Evolutionary conservation across 192 early-diverging fungal genomes (phyloP).

Genomic region (Irineochytrium annulatum): DNA sequence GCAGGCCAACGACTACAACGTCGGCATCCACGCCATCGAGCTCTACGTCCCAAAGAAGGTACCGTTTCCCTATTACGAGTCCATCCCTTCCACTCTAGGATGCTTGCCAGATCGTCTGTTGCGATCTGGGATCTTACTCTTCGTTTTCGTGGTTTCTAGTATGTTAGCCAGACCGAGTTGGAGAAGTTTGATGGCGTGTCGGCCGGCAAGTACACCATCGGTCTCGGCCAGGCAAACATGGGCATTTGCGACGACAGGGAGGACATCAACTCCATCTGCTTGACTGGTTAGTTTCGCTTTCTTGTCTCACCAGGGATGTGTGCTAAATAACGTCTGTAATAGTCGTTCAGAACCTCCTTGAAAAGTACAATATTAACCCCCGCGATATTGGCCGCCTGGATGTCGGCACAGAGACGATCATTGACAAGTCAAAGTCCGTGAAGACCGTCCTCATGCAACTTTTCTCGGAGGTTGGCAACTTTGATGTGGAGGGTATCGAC

Average conservation of each 20-base stretch:
- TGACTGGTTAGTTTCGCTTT: slow-evolving; percentile 62
- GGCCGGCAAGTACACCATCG: slow-evolving; percentile 97
- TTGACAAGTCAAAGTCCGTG: slow-evolving; percentile 98
- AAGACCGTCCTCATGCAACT: slow-evolving; percentile 96
- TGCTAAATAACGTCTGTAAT: slow-evolving; percentile 17
- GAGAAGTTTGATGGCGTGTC: slow-evolving; percentile 91
- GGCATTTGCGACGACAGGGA: slow-evolving; percentile 93
- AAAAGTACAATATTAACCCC: slow-evolving; percentile 85
- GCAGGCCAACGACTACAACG: slow-evolving; percentile 23
- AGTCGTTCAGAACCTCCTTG: slow-evolving; percentile 87
- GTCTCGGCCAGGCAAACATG: slow-evolving; percentile 95
- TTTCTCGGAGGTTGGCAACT: slow-evolving; percentile 86
- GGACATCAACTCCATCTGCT: slow-evolving; percentile 83
- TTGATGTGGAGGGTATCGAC: slow-evolving; percentile 92
- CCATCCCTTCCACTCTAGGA: too few species aligned
- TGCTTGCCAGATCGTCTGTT: too few species aligned
- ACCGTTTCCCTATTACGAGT: slow-evolving; percentile 11
- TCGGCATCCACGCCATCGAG: slow-evolving; percentile 49
- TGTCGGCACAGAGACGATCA: slow-evolving; percentile 98
- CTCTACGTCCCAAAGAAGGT: slow-evolving; percentile 55
- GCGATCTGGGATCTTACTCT: too few species aligned
- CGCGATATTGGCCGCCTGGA: slow-evolving; percentile 89
- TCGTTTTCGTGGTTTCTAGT: too few species aligned
- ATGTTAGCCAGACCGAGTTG: slow-evolving; percentile 47
- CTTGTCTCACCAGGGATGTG: slow-evolving; percentile 12